Base-by-base conservation (phyloP, 805 yeast species). In the Candida endomychidarum region DNA sequence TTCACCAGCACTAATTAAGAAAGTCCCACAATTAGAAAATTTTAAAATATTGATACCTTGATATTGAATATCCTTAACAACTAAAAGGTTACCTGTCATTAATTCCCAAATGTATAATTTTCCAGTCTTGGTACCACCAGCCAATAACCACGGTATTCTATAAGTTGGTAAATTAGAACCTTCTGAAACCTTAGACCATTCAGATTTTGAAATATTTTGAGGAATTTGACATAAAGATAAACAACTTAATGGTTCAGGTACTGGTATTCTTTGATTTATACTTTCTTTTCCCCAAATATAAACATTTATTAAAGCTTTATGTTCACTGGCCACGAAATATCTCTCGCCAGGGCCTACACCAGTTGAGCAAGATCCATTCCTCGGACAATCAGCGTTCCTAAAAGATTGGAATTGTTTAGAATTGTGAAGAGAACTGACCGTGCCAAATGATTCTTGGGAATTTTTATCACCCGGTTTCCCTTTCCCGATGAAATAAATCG, bases 101-200 rank as follows among this genome's bases (percentile, higher is more conserved):
- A 90, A 56, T 51, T 88, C 96, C 98, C 98, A 91, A 1, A 90
- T 60, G 54, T 85, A 85, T 11, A 93, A 47, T 48, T 81, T 77
- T 9, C 98, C 98, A n/a, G 82, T 54, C 43, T 68, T 56, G 38
- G 93, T 73, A 44, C 91, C 89, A 31, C 83, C 95, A 5, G 80
- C 82, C 18, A 93, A 60, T 27, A 86, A 56, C 74, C 84, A 82
- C 15, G 84, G 83, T 26, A 74, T 54, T 46, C 77, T 64, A 55
- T 70, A 75, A 32, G 55, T 61, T 4, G 80, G 73, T 15, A 60
- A 54, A 11, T 45, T 54, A 8, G 47, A 49, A 11, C 39, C 32
- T 15, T 11, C 16, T 12, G 23, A 10, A 5, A 20, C 18, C 3
- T 9, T 3, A 31, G 8, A 15, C 5, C 11, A 4, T 8, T 27